Evolutionary conservation across 2,329 filamentous ascomycete genomes (phyloP), one percentile per base, ranked within the genome.

Genomic region (Cladorrhinum sp.): DNA sequence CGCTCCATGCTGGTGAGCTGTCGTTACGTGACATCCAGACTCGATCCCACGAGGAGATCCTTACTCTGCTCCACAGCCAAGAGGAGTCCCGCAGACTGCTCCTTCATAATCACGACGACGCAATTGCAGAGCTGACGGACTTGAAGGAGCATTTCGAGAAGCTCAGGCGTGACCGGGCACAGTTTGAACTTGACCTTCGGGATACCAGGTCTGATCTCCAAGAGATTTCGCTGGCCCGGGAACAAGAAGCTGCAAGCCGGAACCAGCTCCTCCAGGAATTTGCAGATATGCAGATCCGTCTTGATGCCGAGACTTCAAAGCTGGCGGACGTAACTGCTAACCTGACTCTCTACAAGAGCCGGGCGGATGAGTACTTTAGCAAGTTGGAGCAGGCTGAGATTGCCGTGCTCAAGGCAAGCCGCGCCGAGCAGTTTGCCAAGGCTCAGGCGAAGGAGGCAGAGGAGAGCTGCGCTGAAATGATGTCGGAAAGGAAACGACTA

Each of bases 331-430:
- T 96, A 50, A 87, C 86, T 7, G 89, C 92, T 2, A 96, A 90
- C 73, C 82, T 98, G 48, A 88, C 86, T 62, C 78, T 97, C 63
- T 99, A 98, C 81, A 97, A 96, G 82, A 87, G 85, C 64, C 87
- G 93, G 49, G 90, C 93, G 3, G 92, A 98, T 71, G 93, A 98
- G 72, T 98, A 99, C 75, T 99, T 97, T 76, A 90, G 87, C 79
- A 97, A 96, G 76, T 85, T 99, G 20, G 93, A 99, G 74, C 93
- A 98, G 72, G 95, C 95, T 16, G 93, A 99, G 74, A 96, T 98
- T 66, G 88, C 93, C 0, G 93, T 98, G 18, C 84, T 99, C 65
- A 97, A 97, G 74, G 93, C 93, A 16, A 89, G 85, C 62, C 86
- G 93, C 23, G 93, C 95, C 0, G 93, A 98, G 75, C 92, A 96